Base-by-base conservation (phyloP, 371 early-diverging fungal genomes). In the Dinochytrium kinnereticum region DNA sequence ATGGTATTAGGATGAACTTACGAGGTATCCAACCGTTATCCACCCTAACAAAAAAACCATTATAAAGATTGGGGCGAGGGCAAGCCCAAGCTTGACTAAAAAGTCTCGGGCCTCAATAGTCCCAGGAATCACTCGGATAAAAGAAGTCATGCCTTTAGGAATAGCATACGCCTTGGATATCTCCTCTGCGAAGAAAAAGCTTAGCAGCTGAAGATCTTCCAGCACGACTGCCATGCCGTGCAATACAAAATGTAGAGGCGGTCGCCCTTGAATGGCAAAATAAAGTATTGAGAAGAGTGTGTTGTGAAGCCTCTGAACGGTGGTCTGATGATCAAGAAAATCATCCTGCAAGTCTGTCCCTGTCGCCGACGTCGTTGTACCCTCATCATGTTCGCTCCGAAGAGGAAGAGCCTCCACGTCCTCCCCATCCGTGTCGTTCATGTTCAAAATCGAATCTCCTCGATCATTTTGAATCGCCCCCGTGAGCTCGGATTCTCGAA, bases 241-340 rank as follows among this genome's bases (percentile, higher is more conserved):
- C 10, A 64, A 24, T 21, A 55, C 7, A 28, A 64, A 17, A 37
- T 64, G 13, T 37, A 37, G 7, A 24, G 38, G 38, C 19, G 31
- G 36, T 15, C 7, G 3, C 36, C 64, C 64, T 30, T 64, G 64
- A 34, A 37, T 31, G 21, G 36, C 24, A 24, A 34, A 64, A 37
- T 34, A 64, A 7, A 64, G 7, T 7, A 64, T 7, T 10, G 64
- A 64, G 64, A 64, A 64, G 15, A 24, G 17, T 15, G 31, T 31
- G 38, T 34, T 64, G 13, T 3, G 5, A 2, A 64, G 15, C 24
- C 38, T 64, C 17, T 64, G 34, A 15, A 7, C 64, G 24, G 36
- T 10, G 15, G 36, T 64, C 15, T 37, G 64, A 64, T 64, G 64
- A 3, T 64, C 64, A 13, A 64, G 64, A 17, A 64, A 34, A 17